Percentiles rank a stretch among this genome's conserved stretches.
Evolutionary conservation across 2,329 filamentous ascomycete species (phyloP).

Genomic region (Septoria linicola): DNA sequence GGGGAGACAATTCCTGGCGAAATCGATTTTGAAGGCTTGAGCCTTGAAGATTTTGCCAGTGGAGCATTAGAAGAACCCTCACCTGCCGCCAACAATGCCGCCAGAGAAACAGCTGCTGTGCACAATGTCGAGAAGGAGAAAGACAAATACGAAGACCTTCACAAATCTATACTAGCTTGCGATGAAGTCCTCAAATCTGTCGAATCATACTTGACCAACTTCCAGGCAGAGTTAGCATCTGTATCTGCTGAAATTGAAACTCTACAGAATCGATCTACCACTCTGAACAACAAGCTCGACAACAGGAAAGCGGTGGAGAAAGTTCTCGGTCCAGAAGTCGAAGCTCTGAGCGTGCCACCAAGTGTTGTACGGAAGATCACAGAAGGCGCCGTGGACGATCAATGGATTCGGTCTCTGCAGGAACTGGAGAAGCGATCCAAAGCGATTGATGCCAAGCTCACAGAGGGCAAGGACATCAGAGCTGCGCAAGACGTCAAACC

Average conservation of each 20-base stretch:
- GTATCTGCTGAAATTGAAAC: constrained; percentile 96
- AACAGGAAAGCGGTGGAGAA: constrained; percentile 90
- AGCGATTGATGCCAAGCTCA: constrained; percentile 66
- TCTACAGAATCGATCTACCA: constrained; percentile 79
- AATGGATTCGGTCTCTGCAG: constrained; percentile 77
- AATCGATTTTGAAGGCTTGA: constrained; percentile 76
- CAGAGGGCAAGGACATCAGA: constrained; percentile 64
- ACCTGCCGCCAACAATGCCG: constrained; percentile 30
- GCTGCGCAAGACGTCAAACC: constrained; percentile 82
- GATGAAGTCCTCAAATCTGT: constrained; percentile 92
- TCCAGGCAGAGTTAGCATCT: constrained; percentile 85
- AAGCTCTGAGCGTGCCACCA: constrained; percentile 87
- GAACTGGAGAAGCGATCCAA: constrained; percentile 79
- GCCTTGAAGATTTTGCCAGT: constrained; percentile 68
- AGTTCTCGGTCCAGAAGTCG: constrained; percentile 80
- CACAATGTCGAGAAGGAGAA: constrained; percentile 71
- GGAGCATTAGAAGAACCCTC: constrained; percentile 27
- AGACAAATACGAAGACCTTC: constrained; percentile 83
- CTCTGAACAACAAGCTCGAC: constrained; percentile 78
- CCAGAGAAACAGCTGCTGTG: constrained; percentile 26
- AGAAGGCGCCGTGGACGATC: constrained; percentile 85
- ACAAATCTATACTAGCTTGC: constrained; percentile 82
- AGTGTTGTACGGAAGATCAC: constrained; percentile 79
- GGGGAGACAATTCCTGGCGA: constrained; percentile 57
- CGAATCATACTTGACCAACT: constrained; percentile 86